Percentiles rank a stretch among this genome's conserved stretches.
Conservation (phyloP, 1,139 yeast genomes). For the Taphrina confusa region DNA sequence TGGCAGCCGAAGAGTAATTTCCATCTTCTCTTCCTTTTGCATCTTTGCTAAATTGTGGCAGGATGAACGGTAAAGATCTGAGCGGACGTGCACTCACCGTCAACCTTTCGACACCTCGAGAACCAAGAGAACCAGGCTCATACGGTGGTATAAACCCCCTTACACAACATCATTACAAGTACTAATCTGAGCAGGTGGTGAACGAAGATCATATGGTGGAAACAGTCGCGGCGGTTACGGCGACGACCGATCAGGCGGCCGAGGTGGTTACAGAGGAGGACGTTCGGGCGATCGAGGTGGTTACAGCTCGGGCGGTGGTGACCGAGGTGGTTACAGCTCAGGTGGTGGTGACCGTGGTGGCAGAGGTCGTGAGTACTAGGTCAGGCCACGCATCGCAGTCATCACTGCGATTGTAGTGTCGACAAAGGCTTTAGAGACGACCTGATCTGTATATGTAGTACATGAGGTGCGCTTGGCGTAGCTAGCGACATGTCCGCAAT, state of each 20-base stretch:
- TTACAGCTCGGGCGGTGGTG: conserved; percentile 15
- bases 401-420: too few relatives aligned
- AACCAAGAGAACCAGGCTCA: conserved; percentile 51
- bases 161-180: neutral
- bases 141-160: conserved; percentile 48
- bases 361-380: conserved; percentile 5
- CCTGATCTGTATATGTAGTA: too few relatives aligned
- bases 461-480: too few relatives aligned
- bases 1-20: conserved; percentile 52
- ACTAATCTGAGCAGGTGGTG: neutral
- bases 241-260: conserved; percentile 16
- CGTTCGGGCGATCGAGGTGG: conserved; percentile 27
- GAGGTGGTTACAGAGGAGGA: conserved; percentile 25
- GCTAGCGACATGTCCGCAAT: too few relatives aligned
- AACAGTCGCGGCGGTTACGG: conserved; percentile 10
- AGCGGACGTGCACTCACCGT: conserved; percentile 9
- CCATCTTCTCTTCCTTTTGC: neutral
- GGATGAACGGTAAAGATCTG: conserved; percentile 21
- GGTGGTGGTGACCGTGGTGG: conserved; percentile 23
- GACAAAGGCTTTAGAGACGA: too few relatives aligned
- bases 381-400: too few relatives aligned
- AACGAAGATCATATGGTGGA: conserved; percentile 12
- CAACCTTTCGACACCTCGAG: conserved; percentile 80
- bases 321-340: conserved; percentile 20
- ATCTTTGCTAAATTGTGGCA: neutral